Base-by-base conservation (phyloP, 2,329 filamentous ascomycete species). In the Colletotrichum kahawae region DNA sequence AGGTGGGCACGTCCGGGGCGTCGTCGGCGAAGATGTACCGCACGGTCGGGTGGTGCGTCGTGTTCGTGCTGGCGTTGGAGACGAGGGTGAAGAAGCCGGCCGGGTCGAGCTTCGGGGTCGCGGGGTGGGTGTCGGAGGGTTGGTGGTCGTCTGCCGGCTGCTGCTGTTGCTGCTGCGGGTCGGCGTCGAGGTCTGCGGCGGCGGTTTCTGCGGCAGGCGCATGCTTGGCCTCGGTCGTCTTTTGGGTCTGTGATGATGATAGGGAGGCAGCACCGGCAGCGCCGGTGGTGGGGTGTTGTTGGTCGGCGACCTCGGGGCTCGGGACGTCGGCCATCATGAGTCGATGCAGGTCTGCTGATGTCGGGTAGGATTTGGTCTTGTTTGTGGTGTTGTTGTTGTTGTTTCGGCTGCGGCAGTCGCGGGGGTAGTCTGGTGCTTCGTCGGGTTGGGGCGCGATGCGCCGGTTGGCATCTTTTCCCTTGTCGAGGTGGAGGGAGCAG, bases 21-120 rank as follows among this genome's bases (percentile, higher is more conserved):
- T 98, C 97, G 83, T 98, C 96, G 79, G 92, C 91, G 86, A 99
- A 98, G 81, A 98, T 90, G 86, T 98, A 98, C 85, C 96, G 95
- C 2, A 98, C 92, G 68, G 91, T 92, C 2, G 96, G 97, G 82
- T 98, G 96, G 80, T 95, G 90, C 76, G 95, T 94, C 60, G 94
- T 91, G 79, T 92, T 90, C 10, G 91, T 93, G n/a, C 91, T 90
- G 13, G 90, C 85, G 83, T 98, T 95, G 81, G 95, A 92, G 77
- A 98, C 89, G 56, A 98, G 88, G 1, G 95, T 94, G 87, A 98
- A 98, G 87, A 98, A 77, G 71, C 76, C 76, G 21, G 70, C 70
- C 16, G 70, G 74, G 29, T 77, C 76, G 71, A 77, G 71, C 24
- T 71, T 71, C 13, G 71, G 75, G 4, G 59, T 43, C 29, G 33